Percentiles rank a stretch among this genome's conserved stretches.
Evolutionary conservation across 345 rosid genomes (phyloP).

Genomic region (Euphorbia tirucalli): DNA sequence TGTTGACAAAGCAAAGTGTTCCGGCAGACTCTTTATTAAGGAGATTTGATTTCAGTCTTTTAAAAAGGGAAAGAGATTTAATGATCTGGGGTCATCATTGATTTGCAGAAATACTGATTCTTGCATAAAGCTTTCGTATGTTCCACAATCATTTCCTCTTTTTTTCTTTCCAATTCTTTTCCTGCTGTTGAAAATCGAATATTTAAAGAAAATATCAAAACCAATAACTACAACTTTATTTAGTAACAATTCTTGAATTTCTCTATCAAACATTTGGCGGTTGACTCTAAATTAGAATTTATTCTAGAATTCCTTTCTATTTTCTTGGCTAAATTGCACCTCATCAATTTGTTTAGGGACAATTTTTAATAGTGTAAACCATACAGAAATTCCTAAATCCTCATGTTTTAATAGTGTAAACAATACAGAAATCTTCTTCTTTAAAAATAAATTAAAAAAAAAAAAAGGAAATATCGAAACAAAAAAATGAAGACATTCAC

Average conservation of each 20-base stretch:
- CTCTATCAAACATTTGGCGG: not conserved
- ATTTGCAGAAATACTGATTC: not conserved
- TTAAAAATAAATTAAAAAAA: too few species aligned
- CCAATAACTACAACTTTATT: not conserved
- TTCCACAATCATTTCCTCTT: not conserved
- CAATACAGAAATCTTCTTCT: conserved; percentile 12
- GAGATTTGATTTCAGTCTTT: not conserved
- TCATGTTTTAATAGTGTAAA: conserved; percentile 19
- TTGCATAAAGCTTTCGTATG: not conserved
- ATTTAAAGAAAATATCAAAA: not conserved
- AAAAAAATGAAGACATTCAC: too few species aligned
- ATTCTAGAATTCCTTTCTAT: too few species aligned
- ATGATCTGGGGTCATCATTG: not conserved
- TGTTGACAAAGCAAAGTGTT: not conserved
- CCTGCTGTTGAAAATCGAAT: not conserved
- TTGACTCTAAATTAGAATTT: not conserved
- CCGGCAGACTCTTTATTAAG: not conserved
- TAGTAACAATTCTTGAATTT: not conserved
- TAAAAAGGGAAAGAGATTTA: not conserved
- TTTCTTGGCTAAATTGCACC: not conserved
- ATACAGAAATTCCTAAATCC: conserved; percentile 40
- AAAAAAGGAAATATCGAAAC: too few species aligned
- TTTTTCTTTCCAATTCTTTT: not conserved
- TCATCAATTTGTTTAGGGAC: not conserved
- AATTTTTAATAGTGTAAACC: conserved; percentile 38